Base-by-base conservation (phyloP, 257 asterid species). In the Vinca minor region DNA sequence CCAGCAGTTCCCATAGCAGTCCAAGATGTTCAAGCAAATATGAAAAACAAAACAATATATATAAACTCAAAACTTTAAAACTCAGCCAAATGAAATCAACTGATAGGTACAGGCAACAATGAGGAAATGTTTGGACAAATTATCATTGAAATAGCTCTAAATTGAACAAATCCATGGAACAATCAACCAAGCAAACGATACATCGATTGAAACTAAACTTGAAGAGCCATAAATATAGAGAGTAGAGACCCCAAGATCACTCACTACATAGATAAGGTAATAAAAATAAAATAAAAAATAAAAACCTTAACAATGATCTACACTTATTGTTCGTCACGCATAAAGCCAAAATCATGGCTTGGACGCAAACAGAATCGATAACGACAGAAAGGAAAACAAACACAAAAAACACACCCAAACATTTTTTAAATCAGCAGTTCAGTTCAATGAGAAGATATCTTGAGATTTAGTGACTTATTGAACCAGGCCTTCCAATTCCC, bases 401-500 rank as follows among this genome's bases (percentile, higher is more conserved):
- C 10, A 25, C 25, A 0, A 14, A 46, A 46, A 23, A 46, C n/a
- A n/a, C n/a, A n/a, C 5, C 53, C 26, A 23, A 18, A 46, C 23
- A 46, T 21, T 46, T n/a, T 46, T 0, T 3, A 32, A 0, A 9
- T 17, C n/a, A n/a, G n/a, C n/a, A 56, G 23, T n/a, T n/a, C n/a
- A 56, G 23, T 23, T 85, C 81, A 91, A 42, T 85, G 91, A 63
- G 91, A 78, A 64, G 84, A 72, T 55, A 88, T 79, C 83, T 89
- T 92, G 3, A 58, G 77, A 59, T 55, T 77, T 78, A 81, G 80
- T 48, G 96, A 87, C 28, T 82, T 89, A 23, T 87, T 79, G 75
- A 92, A 83, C 98, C 95, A 92, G 14, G 96, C 48, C 71, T 59
- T 89, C 93, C 86, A 92, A 54, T 84, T 85, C 15, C 86, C 77